Evolutionary conservation across 2,329 filamentous ascomycete genomes (phyloP).

Genomic region (Chaetomium sp.): DNA sequence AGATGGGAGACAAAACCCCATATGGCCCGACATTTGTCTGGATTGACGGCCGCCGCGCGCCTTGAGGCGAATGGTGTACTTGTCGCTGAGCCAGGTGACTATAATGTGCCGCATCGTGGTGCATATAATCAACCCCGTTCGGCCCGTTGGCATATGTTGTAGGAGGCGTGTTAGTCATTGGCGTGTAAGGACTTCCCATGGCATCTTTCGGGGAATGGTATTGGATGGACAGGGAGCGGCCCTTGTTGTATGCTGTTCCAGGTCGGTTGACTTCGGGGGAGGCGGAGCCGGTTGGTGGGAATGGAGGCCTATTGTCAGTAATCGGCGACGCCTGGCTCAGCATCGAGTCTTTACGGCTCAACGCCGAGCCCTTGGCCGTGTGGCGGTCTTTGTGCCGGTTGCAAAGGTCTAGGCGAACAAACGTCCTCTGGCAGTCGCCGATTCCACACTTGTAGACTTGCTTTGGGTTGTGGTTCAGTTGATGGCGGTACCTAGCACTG

Average conservation of each 20-base stretch:
- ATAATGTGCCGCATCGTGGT: constrained; percentile 33
- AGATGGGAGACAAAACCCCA: constrained; percentile 47
- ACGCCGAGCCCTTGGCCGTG: constrained; percentile 68
- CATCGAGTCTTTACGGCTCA: constrained; percentile 67
- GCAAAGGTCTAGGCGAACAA: constrained; percentile 89
- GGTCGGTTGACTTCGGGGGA: constrained; percentile 44
- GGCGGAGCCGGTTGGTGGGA: constrained; percentile 35
- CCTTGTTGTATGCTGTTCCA: constrained; percentile 36
- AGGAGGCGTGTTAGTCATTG: constrained; percentile 39
- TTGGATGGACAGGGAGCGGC: constrained; percentile 34
- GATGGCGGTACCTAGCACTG: constrained; percentile 65
- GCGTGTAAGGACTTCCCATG: constrained; percentile 41
- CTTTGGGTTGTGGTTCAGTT: constrained; percentile 92
- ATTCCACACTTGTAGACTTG: constrained; percentile 93
- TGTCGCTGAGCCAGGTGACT: constrained; percentile 23
- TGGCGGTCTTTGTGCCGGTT: constrained; percentile 78
- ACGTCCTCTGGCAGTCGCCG: constrained; percentile 80
- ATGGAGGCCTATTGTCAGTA: constrained; percentile 36
- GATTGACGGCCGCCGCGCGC: constrained; percentile 39
- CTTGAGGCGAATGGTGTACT: constrained; percentile 36
- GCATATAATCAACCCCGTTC: constrained; percentile 40
- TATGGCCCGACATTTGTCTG: constrained; percentile 45
- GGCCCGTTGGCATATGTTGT: constrained; percentile 31
- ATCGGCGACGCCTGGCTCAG: constrained; percentile 44
- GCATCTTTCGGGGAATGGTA: constrained; percentile 42